phyloP scores from a whole-genome alignment of 768 basidiomycete genomes.

The Coprinellus micaceus region DNA sequence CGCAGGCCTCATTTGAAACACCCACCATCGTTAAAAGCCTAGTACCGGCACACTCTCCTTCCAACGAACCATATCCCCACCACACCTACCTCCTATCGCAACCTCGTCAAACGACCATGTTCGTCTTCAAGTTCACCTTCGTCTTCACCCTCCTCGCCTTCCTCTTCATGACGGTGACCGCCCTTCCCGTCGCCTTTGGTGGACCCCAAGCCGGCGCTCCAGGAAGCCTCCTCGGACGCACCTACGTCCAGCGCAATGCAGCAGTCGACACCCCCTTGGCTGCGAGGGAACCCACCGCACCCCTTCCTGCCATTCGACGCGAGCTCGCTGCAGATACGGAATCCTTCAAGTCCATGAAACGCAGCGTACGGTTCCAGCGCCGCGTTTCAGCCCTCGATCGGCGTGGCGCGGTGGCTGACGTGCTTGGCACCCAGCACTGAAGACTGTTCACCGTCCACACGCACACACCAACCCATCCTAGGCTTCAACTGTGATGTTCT shows the following conservation, averaged over 20 bases:
- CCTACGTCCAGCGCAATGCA: background rate
- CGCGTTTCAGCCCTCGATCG: background rate
- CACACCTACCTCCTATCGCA: background rate
- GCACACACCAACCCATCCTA: background rate
- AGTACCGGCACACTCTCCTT: background rate
- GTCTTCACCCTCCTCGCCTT: conserved; percentile 4
- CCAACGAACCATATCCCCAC: background rate
- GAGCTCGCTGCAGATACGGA: background rate
- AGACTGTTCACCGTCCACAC: background rate
- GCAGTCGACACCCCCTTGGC: background rate
- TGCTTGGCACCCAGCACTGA: background rate
- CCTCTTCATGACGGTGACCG: background rate
- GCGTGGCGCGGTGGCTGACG: background rate
- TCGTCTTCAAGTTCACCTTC: conserved; percentile 5
- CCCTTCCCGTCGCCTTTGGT: background rate
- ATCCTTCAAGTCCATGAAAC: background rate
- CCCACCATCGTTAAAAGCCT: background rate
- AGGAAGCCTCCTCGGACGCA: background rate
- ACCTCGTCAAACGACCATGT: conserved; percentile 1
- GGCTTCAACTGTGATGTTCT: too few species aligned
- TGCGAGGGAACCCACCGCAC: background rate
- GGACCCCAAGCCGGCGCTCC: background rate
- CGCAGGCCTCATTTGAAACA: background rate
- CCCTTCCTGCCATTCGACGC: background rate
- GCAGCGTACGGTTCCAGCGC: conserved; percentile 2